phyloP scores from a whole-genome alignment of 1,284 basidiomycete genomes.

The Boletus nobilissimus region DNA sequence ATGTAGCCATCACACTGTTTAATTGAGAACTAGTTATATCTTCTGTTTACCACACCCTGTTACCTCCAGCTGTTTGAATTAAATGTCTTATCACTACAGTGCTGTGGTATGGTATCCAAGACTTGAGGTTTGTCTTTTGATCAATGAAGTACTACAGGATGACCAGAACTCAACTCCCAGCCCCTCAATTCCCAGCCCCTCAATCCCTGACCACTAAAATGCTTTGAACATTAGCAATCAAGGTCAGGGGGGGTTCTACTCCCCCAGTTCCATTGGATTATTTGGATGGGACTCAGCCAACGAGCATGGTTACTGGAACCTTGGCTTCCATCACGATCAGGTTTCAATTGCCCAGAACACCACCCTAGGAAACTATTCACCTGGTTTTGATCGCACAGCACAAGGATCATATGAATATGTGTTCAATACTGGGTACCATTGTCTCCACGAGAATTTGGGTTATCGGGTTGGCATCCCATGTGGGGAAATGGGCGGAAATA shows the following conservation, averaged over 20 bases:
- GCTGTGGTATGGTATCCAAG: not conserved
- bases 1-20: no score
- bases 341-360: not conserved
- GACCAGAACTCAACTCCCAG: not conserved
- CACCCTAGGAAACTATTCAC: not conserved
- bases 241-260: no score
- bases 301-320: not conserved
- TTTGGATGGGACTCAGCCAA: not conserved
- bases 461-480: not conserved
- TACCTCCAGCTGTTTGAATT: no score
- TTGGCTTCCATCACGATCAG: not conserved
- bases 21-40: no score
- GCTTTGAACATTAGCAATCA: no score
- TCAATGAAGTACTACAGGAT: not conserved
- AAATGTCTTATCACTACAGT: not conserved
- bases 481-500: not conserved
- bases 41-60: no score
- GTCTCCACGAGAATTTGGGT: not conserved
- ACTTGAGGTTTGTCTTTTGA: not conserved
- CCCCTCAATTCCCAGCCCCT: not conserved
- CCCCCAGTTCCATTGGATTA: not conserved
- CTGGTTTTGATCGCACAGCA: not conserved
- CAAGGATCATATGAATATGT: not conserved
- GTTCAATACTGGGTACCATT: not conserved
- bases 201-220: no score